Base-by-base conservation (phyloP, 1,284 basidiomycete species). In the Cryptococcus sp. region DNA sequence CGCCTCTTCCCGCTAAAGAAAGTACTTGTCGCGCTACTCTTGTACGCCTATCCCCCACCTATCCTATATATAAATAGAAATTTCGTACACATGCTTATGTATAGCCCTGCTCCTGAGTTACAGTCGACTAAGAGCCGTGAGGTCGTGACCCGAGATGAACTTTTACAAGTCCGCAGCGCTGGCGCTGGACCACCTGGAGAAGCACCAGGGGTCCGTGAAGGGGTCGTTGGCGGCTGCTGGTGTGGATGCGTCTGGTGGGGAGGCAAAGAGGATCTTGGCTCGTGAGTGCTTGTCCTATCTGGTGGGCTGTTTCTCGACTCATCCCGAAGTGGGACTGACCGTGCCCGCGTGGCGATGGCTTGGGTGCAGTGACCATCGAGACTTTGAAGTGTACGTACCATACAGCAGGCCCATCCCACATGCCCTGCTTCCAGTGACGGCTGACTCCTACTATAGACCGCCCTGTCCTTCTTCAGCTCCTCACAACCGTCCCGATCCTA, bases 111-210 rank as follows among this genome's bases (percentile, higher is more conserved):
- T 35, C 33, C 40, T 15, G 36, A 35, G 9, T 28, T 49, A 35
- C 23, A n/a, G 47, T 6, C 6, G 21, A 12, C 21, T 51, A 4
- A 5, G 23, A n/a, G n/a, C n/a, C n/a, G n/a, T n/a, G n/a, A n/a
- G n/a, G 33, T 13, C 15, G 24, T 21, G 13, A 33, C n/a, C 5
- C 52, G 71, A 73, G 77, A 94, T 94, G 91, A 92, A 93, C 80
- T 91, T 94, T 78, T 95, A 94, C 80, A 91, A 91, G 78, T 86
- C 88, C 71, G 89, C 89, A 61, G 87, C 87, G 59, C 82, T 85
- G 66, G 83, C 86, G 5, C 81, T 96, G 67, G 90, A 94, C 71
- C 85, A 85, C 64, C 81, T 96, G 56, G 88, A 93, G 72, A 83
- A 85, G 52, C 90, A 88, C 74, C 83, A 89, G 75, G 91, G 91